phyloP scores from a whole-genome alignment of 805 yeast genomes.

The Zygosaccharomyces bailii region DNA sequence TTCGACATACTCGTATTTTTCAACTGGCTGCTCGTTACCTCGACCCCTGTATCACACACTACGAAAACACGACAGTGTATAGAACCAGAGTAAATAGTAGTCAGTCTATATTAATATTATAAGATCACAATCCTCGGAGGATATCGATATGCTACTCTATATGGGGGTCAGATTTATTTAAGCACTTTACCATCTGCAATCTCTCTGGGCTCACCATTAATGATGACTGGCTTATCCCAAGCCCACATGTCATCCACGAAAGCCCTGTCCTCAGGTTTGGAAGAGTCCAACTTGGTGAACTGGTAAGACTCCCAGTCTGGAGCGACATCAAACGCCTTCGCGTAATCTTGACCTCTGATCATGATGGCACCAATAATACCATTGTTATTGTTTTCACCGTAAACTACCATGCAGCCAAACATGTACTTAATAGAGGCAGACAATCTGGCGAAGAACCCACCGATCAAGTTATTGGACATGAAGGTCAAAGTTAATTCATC shows the following conservation, averaged over 20 bases:
- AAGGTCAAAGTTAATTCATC: constrained; percentile 93
- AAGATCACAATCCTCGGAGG: background rate
- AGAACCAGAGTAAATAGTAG: background rate
- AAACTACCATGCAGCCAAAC: constrained; percentile 87
- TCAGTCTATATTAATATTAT: background rate
- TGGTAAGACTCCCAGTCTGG: constrained; percentile 98
- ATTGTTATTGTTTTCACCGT: constrained; percentile 96
- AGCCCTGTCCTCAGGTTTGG: constrained; percentile 72
- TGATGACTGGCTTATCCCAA: constrained; percentile 91
- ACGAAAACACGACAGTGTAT: background rate
- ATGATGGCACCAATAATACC: constrained; percentile 92
- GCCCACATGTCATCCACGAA: constrained; percentile 93
- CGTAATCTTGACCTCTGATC: constrained; percentile 86
- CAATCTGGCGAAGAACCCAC: constrained; percentile 96
- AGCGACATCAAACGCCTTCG: constrained; percentile 93
- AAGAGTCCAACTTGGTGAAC: constrained; percentile 77
- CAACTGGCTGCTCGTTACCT: background rate
- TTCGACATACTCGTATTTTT: background rate
- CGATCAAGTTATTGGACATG: constrained; percentile 96
- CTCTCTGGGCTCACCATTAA: constrained; percentile 78
- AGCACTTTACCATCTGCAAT: constrained; percentile 97
- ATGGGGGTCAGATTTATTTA: too few relatives aligned
- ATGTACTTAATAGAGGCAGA: constrained; percentile 82
- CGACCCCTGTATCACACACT: background rate
- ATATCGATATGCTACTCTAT: too few relatives aligned